A percentile compares a stretch with the other conserved stretches of the same genome.
Evolutionary conservation across 2,329 filamentous ascomycete genomes (phyloP).

Genomic region (Alternaria atra): DNA sequence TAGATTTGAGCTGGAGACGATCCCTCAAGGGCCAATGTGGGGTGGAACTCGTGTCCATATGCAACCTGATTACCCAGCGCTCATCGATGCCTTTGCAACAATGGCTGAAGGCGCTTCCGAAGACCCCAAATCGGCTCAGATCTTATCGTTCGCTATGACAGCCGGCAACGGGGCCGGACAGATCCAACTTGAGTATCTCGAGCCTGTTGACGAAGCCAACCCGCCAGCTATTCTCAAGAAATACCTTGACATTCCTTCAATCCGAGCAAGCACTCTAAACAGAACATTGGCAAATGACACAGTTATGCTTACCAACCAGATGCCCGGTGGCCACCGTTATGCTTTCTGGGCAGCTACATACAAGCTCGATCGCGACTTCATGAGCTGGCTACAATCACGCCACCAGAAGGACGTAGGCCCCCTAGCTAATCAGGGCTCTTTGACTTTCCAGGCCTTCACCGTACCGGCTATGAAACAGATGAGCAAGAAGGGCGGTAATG

Average conservation of each 20-base stretch:
- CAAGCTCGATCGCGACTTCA: conserved; percentile 29
- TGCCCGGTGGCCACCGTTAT: conserved; percentile 43
- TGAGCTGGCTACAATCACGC: conserved; percentile 26
- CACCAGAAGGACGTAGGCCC: conserved; percentile 25
- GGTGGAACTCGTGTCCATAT: conserved; percentile 13
- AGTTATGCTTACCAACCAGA: conserved; percentile 44
- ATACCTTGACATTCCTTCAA: conserved; percentile 19
- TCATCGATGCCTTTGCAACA: conserved; percentile 22
- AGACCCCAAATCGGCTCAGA: conserved; percentile 35
- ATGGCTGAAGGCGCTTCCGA: conserved; percentile 20
- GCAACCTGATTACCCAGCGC: conserved; percentile 11
- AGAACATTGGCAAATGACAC: conserved; percentile 37
- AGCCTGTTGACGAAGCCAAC: conserved; percentile 30
- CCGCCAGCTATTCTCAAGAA: conserved; percentile 20
- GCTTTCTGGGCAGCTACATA: conserved; percentile 37
- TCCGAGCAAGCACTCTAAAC: conserved; percentile 15
- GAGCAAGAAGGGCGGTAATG: conserved; percentile 34
- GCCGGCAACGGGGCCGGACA: conserved; percentile 25
- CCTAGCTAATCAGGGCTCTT: conserved; percentile 18
- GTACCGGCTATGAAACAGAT: conserved; percentile 20
- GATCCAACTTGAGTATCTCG: conserved; percentile 31
- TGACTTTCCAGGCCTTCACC: conserved; percentile 24
- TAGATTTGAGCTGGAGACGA: conserved; percentile 26
- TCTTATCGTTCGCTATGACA: conserved; percentile 33
- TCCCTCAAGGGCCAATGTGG: conserved; percentile 22